A percentile compares a stretch with the other conserved stretches of the same genome.
These are phyloP conservation scores for Vanrija humicola DNA, from an alignment of 1,284 basidiomycete species.

Conservation along the genomic window DNA sequence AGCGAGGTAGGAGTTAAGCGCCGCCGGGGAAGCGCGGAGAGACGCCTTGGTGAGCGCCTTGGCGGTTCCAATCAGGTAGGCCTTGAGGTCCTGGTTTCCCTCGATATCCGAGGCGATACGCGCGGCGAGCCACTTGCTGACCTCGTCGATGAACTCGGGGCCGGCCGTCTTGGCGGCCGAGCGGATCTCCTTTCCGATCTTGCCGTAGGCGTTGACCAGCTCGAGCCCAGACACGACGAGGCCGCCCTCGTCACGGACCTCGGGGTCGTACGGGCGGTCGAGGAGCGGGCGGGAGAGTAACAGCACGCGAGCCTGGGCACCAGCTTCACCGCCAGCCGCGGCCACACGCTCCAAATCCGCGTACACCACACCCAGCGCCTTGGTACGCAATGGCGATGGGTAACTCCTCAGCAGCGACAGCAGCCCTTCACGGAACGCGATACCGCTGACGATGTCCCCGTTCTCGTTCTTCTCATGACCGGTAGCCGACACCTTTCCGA, in stretches of 20 bases:
- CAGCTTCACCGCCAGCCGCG: slow-evolving; percentile 1
- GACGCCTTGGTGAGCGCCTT: slow-evolving; percentile 31
- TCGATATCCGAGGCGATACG: slow-evolving; percentile 20
- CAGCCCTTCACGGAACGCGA: slow-evolving; percentile 34
- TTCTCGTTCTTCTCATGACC: slow-evolving; percentile 1
- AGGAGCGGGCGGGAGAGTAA: slow-evolving; percentile 34
- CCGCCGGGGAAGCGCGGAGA: slow-evolving; percentile 22
- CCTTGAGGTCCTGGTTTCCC: slow-evolving; percentile 31
- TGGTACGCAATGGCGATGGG: slow-evolving; percentile 40
- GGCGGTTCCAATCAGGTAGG: slow-evolving; percentile 35
- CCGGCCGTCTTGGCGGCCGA: slow-evolving; percentile 15
- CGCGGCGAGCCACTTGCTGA: slow-evolving; percentile 37
- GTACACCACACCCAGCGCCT: slow-evolving; percentile 37
- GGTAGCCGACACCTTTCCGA: slow-evolving; percentile 26
- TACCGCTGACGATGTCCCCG: slow-evolving; percentile 16
- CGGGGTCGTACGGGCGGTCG: slow-evolving; percentile 40
- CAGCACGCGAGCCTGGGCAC: slow-evolving; percentile 26
- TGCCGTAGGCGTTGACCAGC: slow-evolving; percentile 38
- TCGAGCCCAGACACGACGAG: slow-evolving; percentile 24
- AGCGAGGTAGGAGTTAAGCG: slow-evolving; percentile 33
- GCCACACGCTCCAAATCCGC: slow-evolving; percentile 26
- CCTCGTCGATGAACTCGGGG: slow-evolving; percentile 26
- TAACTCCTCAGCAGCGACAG: slow-evolving; percentile 40
- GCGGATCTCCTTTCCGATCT: slow-evolving; percentile 38
- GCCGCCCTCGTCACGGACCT: slow-evolving; percentile 14